These are phyloP conservation scores for Cubamyces lactineus DNA, from an alignment of 768 basidiomycete species.

Conservation along the genomic window DNA sequence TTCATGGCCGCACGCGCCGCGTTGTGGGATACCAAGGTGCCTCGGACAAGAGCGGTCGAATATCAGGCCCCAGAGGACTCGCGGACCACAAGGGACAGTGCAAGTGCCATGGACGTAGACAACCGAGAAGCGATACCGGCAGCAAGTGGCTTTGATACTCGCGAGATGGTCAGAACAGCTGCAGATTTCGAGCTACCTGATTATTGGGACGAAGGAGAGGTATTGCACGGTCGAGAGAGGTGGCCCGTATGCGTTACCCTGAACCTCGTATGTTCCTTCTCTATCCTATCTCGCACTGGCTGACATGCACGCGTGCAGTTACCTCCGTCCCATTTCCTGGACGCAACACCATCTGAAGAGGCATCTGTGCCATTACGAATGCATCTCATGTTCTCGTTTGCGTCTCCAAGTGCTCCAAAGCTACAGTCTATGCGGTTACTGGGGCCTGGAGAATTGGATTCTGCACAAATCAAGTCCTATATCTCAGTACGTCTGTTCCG, in stretches of 20 bases:
- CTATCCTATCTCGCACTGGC: not conserved
- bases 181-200: slow-evolving; percentile 88
- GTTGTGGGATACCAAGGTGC: slow-evolving; percentile 81
- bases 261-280: slow-evolving; percentile 60
- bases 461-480: slow-evolving; percentile 51
- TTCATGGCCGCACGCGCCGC: slow-evolving; percentile 82
- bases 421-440: slow-evolving; percentile 68
- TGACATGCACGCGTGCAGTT: slow-evolving; percentile 41
- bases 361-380: slow-evolving; percentile 63
- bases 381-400: slow-evolving; percentile 67
- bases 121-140: slow-evolving; percentile 27
- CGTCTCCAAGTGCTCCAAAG: slow-evolving; percentile 35
- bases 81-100: slow-evolving; percentile 25
- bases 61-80: slow-evolving; percentile 53
- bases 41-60: slow-evolving; percentile 70
- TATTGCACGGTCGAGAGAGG: slow-evolving; percentile 57
- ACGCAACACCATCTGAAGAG: slow-evolving; percentile 75
- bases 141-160: slow-evolving; percentile 61
- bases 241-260: slow-evolving; percentile 83
- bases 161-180: slow-evolving; percentile 47
- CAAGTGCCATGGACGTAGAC: slow-evolving; percentile 62
- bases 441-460: slow-evolving; percentile 62
- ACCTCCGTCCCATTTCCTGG: slow-evolving; percentile 66
- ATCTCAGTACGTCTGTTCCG: slow-evolving; percentile 50
- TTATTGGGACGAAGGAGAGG: slow-evolving; percentile 85